Percentiles rank a stretch among this genome's conserved stretches.
Evolutionary conservation across 441 rosid species (phyloP).

Genomic region (Biscutella auriculata): DNA sequence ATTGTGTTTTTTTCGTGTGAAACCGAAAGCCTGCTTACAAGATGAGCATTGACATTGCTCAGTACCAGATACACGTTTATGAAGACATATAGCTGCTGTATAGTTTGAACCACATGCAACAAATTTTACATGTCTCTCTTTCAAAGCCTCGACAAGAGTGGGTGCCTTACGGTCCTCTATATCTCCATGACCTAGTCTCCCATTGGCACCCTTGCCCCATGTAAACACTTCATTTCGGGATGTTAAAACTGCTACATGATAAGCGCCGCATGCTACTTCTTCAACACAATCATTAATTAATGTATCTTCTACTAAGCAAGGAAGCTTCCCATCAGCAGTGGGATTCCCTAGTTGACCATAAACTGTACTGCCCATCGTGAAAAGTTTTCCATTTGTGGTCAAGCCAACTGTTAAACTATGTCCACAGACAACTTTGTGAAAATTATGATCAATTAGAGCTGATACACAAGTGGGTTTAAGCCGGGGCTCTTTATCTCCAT

Average conservation of each 20-base stretch:
- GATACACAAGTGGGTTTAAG: conserved; percentile 79
- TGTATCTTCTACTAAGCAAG: conserved; percentile 67
- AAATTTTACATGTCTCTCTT: conserved; percentile 73
- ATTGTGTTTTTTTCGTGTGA: conserved; percentile 78
- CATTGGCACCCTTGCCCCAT: conserved; percentile 88
- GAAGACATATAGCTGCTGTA: conserved; percentile 79
- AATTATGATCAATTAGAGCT: conserved; percentile 74
- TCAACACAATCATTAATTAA: conserved; percentile 85
- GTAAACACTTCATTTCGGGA: conserved; percentile 86
- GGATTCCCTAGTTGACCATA: conserved; percentile 73
- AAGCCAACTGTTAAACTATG: conserved; percentile 71
- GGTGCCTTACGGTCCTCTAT: conserved; percentile 58
- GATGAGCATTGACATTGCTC: conserved; percentile 85
- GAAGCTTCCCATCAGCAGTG: conserved; percentile 53
- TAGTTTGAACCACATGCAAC: conserved; percentile 90
- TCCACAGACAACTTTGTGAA: conserved; percentile 77
- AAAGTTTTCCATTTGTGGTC: conserved; percentile 83
- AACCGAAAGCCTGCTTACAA: conserved; percentile 89
- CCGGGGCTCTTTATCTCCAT: conserved; percentile 68
- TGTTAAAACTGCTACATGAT: conserved; percentile 71
- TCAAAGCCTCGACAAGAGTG: conserved; percentile 63
- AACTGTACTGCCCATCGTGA: conserved; percentile 67
- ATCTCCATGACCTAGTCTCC: conserved; percentile 86
- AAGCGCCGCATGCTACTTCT: conserved; percentile 77
- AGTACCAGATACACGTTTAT: conserved; percentile 84